A percentile compares a stretch with the other conserved stretches of the same genome.
These are phyloP conservation scores for Gossypium schwendimanii DNA, from an alignment of 441 rosid genomes.

Conservation along the genomic window DNA sequence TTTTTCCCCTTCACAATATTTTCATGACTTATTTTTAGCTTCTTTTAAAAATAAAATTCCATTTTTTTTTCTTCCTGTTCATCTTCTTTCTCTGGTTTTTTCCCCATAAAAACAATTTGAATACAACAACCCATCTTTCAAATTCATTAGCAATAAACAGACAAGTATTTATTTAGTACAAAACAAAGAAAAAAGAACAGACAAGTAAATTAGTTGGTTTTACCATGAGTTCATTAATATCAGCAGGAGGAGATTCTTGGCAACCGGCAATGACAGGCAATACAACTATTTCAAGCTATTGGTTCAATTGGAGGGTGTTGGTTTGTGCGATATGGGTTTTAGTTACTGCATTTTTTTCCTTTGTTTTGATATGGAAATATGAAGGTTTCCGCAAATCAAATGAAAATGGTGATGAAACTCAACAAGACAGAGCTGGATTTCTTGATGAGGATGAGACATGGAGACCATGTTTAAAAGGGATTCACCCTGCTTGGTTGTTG, in stretches of 20 bases:
- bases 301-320: slow-evolving; percentile 65
- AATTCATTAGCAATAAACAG: slow-evolving; percentile 5
- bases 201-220: slow-evolving; percentile 11
- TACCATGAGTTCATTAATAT: slow-evolving; percentile 39
- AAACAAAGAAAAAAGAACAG: background rate
- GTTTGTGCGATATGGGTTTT: slow-evolving; percentile 50
- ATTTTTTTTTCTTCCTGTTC: background rate
- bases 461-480: slow-evolving; percentile 68
- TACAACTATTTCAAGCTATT: slow-evolving; percentile 41
- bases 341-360: slow-evolving; percentile 22
- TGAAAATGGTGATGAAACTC: slow-evolving; percentile 19
- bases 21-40: background rate
- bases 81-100: background rate
- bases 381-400: slow-evolving; percentile 37
- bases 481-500: slow-evolving; percentile 92
- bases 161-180: slow-evolving; percentile 13
- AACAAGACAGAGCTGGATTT: slow-evolving; percentile 38
- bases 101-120: background rate
- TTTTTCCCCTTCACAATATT: background rate
- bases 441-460: slow-evolving; percentile 75
- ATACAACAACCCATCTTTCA: slow-evolving; percentile 1
- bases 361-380: slow-evolving; percentile 45
- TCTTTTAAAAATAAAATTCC: background rate
- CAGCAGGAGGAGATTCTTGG: slow-evolving; percentile 57
- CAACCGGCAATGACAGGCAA: slow-evolving; percentile 54